Conservation (phyloP, 495 filamentous ascomycete species). For the Trichoderma parareesei region DNA sequence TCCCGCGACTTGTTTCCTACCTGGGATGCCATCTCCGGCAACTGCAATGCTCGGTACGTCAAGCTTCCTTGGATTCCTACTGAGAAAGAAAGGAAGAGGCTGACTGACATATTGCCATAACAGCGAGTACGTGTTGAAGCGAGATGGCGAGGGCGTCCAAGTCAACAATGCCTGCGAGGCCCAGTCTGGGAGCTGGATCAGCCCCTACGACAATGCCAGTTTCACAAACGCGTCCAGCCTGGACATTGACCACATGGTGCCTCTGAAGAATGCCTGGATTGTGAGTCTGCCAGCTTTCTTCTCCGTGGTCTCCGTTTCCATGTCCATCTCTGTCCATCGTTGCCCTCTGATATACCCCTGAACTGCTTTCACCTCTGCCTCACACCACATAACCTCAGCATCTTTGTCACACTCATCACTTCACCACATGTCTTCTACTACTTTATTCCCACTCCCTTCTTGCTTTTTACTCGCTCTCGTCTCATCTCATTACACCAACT, state of each 20-base stretch:
- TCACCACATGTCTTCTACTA: neutral
- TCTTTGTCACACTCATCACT: too few species aligned
- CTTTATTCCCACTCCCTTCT: neutral
- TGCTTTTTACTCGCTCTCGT: neutral
- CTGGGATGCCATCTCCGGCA: constrained; percentile 56
- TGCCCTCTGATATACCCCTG: constrained; percentile 42
- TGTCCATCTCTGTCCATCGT: neutral
- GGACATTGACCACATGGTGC: constrained; percentile 72
- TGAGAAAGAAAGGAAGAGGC: neutral
- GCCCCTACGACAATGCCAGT: constrained; percentile 59
- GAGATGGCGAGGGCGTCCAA: constrained; percentile 54
- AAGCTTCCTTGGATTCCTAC: neutral
- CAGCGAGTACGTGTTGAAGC: constrained; percentile 59
- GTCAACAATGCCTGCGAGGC: constrained; percentile 44
- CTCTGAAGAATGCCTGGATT: constrained; percentile 67
- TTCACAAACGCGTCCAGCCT: constrained; percentile 60
- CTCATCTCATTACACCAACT: neutral
- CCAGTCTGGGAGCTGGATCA: constrained; percentile 53
- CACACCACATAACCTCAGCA: too few species aligned
- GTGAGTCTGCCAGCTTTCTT: constrained; percentile 24
- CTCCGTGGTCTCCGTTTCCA: too few species aligned
- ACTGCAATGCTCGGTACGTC: constrained; percentile 44
- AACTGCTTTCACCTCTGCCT: constrained; percentile 38
- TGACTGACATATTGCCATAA: constrained; percentile 11
- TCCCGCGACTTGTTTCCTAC: constrained; percentile 56